Base-by-base conservation (phyloP, 768 basidiomycete genomes). In the Termitomyces sp. region DNA sequence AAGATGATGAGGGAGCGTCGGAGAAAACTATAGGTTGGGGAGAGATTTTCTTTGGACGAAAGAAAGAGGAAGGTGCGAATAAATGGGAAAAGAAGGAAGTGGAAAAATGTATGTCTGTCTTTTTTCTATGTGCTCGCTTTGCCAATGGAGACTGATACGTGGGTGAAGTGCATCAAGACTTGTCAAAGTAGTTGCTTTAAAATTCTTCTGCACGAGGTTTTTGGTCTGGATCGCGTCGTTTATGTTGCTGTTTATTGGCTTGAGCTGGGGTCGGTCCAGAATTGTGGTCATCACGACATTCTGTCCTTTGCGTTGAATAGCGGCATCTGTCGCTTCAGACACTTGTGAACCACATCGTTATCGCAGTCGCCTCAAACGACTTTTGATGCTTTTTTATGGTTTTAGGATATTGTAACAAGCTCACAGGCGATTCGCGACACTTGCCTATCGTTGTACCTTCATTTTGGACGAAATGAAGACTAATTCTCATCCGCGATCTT, bases 11-110 rank as follows among this genome's bases (percentile, higher is more conserved):
- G 13, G 63, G 55, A 1, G 61, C 54, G 22, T 20, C 54, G 15
- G 71, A 62, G 59, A 68, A 71, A 40, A 64, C 65, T 24, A 73
- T 82, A 44, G 69, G 73, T 28, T 87, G 85, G 85, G 79, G 73
- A 55, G 81, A 85, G 52, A 78, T 83, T 5, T 70, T 85, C 54
- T 72, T 80, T 56, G 83, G 85, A 62, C 64, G 71, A 64, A 75
- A 77, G 70, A 69, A 57, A 20, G 32, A 39, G 13, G 65, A 65
- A 3, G 61, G 52, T 15, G 66, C 73, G 70, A 76, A 70, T 44
- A 68, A 75, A 56, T 78, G 74, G 76, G 74, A 78, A 35, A 69
- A 72, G 66, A 69, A 69, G 62, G 78, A 76, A 62, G 59, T 78
- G 58, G 77, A 75, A 55, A 73, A 71, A 58, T 61, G 83, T 83